phyloP scores from a whole-genome alignment of 345 rosid species.

The Hibiscus tridactylites region DNA sequence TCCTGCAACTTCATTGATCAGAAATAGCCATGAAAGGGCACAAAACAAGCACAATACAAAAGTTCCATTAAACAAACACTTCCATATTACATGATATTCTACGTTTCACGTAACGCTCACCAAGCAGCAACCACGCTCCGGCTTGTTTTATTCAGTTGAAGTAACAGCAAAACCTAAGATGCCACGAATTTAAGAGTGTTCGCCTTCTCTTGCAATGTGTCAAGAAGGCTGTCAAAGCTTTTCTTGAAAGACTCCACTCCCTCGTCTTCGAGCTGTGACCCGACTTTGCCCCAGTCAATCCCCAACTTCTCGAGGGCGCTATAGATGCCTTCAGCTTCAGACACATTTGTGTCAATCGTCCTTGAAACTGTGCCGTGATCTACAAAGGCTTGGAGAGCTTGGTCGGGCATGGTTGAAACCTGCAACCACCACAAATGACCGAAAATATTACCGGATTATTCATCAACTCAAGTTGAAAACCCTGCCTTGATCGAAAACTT shows the following conservation, averaged over 20 bases:
- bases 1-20: neutral
- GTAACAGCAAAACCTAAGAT: neutral
- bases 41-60: neutral
- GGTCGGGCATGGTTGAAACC: slow-evolving; percentile 99
- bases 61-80: neutral
- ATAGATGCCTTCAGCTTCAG: slow-evolving; percentile 94
- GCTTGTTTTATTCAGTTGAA: slow-evolving; percentile 22
- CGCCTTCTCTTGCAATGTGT: slow-evolving; percentile 91
- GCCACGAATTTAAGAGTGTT: slow-evolving; percentile 51
- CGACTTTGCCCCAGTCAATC: slow-evolving; percentile 77
- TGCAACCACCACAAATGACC: slow-evolving; percentile 13
- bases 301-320: slow-evolving; percentile 94
- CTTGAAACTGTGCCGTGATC: slow-evolving; percentile 81
- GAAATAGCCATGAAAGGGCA: neutral
- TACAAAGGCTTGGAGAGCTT: slow-evolving; percentile 82
- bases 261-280: slow-evolving; percentile 76
- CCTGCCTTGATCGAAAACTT: neutral
- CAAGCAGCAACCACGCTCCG: slow-evolving; percentile 21
- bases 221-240: slow-evolving; percentile 89
- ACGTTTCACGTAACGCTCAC: slow-evolving; percentile 9
- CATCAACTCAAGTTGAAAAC: neutral
- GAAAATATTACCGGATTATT: neutral
- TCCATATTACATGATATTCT: slow-evolving; percentile 16
- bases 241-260: slow-evolving; percentile 92
- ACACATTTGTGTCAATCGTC: slow-evolving; percentile 80